Base-by-base conservation (phyloP, 2,329 filamentous ascomycete genomes). In the Ophiostoma sp. region DNA sequence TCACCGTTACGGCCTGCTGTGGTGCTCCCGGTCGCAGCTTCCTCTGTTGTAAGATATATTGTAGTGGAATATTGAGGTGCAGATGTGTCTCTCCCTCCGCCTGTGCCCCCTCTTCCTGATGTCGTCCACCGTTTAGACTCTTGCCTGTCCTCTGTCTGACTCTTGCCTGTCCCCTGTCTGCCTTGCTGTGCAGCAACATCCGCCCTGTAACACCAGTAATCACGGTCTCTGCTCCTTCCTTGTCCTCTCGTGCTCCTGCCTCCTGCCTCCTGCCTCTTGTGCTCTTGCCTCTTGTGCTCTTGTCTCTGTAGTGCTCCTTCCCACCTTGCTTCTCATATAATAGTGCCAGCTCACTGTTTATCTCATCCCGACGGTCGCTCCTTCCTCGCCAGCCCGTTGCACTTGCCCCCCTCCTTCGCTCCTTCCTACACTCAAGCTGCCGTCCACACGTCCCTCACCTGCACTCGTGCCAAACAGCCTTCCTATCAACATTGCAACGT, bases 361-460 rank as follows among this genome's bases (percentile, higher is more conserved):
- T 58, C 8, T 8, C 18, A 16, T 42, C 36, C 6, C 14, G 16
- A 42, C 60, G 40, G 60, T 27, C 9, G 60, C 60, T 42, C 60
- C 40, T 63, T 63, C 60, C 60, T 63, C 40, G 40, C 14, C 38
- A 18, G 60, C n/a, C 40, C 16, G 36, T 18, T 63, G 60, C 60
- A 44, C 60, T 63, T 63, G 60, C 60, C 60, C 45, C 45, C 14
- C 5, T 5, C 14, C 11, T n/a, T 49, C 6, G 11, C 45, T 38
- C 6, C 49, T 52, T 18, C 16, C 49, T 18, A 16, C 16, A 47
- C 11, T 47, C 14, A 16, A 47, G 16, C 9, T 18, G 7, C n/a
- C 41, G 8, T 36, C 18, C 60, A 47, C 47, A 67, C 27, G 47
- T 55, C 18, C 38, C 44, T 44, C 36, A 45, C 45, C n/a, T 38